Percentiles rank a stretch among this genome's conserved stretches.
phyloP scores from a whole-genome alignment of 2,329 filamentous ascomycete species.

The Nannizziopsis arthrosporioides region DNA sequence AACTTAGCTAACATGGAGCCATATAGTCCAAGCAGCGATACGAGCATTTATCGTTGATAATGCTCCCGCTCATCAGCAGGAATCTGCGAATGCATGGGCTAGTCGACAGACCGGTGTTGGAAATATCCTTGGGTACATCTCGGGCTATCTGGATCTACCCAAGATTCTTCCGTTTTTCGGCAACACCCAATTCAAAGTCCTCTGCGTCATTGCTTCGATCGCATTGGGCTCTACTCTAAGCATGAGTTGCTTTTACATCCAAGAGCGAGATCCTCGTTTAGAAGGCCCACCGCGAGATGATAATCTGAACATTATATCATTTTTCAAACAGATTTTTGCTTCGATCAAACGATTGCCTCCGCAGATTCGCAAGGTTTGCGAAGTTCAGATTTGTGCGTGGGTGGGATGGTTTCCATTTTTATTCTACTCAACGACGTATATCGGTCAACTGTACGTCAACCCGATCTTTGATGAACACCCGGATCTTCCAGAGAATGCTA shows the following conservation, averaged over 20 bases:
- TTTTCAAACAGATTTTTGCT: slow-evolving; percentile 66
- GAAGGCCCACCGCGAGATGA: slow-evolving; percentile 52
- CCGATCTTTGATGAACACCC: slow-evolving; percentile 67
- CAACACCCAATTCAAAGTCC: slow-evolving; percentile 80
- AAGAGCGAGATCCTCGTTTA: slow-evolving; percentile 67
- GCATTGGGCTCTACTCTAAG: slow-evolving; percentile 57
- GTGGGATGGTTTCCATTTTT: slow-evolving; percentile 92
- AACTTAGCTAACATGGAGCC: slow-evolving; percentile 11
- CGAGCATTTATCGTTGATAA: slow-evolving; percentile 90
- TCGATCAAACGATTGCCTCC: slow-evolving; percentile 69
- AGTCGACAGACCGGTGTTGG: slow-evolving; percentile 75
- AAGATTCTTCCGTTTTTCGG: slow-evolving; percentile 67
- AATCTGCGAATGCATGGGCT: slow-evolving; percentile 87
- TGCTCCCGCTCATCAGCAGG: slow-evolving; percentile 83
- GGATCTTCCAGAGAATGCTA: slow-evolving; percentile 60
- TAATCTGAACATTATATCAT: slow-evolving; percentile 57
- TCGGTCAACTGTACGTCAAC: slow-evolving; percentile 84
- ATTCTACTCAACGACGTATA: slow-evolving; percentile 89
- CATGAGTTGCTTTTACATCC: slow-evolving; percentile 57
- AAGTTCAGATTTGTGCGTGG: slow-evolving; percentile 78
- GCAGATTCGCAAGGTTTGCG: slow-evolving; percentile 70
- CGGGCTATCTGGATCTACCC: slow-evolving; percentile 72
- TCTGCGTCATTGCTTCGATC: slow-evolving; percentile 73
- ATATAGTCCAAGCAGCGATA: slow-evolving; percentile 71
- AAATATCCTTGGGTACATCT: slow-evolving; percentile 82